phyloP scores from a whole-genome alignment of 2,329 filamentous ascomycete genomes.

The Immersiporthe knoxdaviesiana region DNA sequence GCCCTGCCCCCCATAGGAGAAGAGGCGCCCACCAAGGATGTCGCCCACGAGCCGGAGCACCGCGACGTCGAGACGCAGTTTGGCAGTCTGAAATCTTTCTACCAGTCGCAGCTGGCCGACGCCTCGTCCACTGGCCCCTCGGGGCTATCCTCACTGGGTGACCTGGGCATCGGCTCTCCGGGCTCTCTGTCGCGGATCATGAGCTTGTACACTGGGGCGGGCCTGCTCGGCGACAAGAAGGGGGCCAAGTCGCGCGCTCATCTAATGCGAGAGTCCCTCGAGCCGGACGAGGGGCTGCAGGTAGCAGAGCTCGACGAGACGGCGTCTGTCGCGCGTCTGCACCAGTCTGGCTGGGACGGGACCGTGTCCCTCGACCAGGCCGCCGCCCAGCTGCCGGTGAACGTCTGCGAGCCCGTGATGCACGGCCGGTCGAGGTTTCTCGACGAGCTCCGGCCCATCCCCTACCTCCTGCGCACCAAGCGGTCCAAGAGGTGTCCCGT shows the following conservation, averaged over 20 bases:
- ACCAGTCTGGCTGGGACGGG: conserved; percentile 63
- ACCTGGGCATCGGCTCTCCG: conserved; percentile 72
- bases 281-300: conserved; percentile 71
- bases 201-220: conserved; percentile 78
- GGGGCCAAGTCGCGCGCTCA: conserved; percentile 64
- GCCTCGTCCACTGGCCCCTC: conserved; percentile 53
- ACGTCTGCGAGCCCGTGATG: conserved; percentile 48
- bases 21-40: conserved; percentile 32
- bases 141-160: conserved; percentile 50
- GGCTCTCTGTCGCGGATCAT: conserved; percentile 85
- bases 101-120: conserved; percentile 75
- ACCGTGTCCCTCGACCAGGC: conserved; percentile 58
- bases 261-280: conserved; percentile 79
- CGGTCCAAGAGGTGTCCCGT: conserved; percentile 90
- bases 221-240: conserved; percentile 61
- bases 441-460: conserved; percentile 77
- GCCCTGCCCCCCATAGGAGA: conserved; percentile 30
- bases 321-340: conserved; percentile 62
- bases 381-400: conserved; percentile 45
- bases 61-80: conserved; percentile 73
- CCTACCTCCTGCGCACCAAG: conserved; percentile 85
- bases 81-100: conserved; percentile 75
- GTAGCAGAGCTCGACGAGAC: conserved; percentile 65
- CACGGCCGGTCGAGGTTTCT: conserved; percentile 60
- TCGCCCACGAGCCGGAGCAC: conserved; percentile 44